Conservation (phyloP, 768 basidiomycete genomes). For the Hysterangium stoloniferum region DNA sequence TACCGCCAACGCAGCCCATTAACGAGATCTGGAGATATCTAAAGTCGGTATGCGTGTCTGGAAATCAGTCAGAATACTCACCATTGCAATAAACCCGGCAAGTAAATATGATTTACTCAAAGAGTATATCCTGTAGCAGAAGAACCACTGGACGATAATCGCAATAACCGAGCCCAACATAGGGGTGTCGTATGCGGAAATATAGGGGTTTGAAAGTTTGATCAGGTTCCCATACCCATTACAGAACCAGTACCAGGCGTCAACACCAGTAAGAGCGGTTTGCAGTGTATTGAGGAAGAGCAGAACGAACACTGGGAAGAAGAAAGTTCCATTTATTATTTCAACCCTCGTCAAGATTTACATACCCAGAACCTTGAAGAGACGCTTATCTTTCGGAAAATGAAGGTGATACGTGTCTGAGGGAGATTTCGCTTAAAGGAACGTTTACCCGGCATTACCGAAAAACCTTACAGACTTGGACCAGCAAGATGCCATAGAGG, state of each 20-base stretch:
- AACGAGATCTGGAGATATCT: neutral
- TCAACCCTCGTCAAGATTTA: neutral
- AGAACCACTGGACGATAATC: constrained; percentile 25
- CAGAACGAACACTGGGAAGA: constrained; percentile 18
- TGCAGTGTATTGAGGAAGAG: constrained; percentile 21
- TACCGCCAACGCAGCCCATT: neutral
- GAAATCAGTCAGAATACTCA: neutral
- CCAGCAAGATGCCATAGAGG: constrained; percentile 22
- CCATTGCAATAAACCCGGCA: neutral
- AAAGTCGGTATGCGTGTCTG: neutral
- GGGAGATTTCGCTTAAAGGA: neutral
- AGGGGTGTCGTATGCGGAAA: constrained; percentile 23
- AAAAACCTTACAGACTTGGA: constrained; percentile 22
- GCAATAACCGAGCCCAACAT: constrained; percentile 21
- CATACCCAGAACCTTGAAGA: neutral
- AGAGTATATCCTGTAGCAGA: constrained; percentile 25
- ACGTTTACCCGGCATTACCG: neutral
- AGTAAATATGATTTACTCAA: constrained; percentile 16
- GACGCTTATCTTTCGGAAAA: neutral
- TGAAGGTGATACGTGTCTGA: neutral
- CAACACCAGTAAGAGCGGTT: constrained; percentile 19
- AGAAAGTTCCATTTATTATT: neutral
- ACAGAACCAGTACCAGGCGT: constrained; percentile 24
- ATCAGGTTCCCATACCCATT: constrained; percentile 23
- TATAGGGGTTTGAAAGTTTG: constrained; percentile 17